Percentiles rank a stretch among this genome's conserved stretches.
Conservation (phyloP, 352 stramenopile species). For the Globisporangium ultimum region DNA sequence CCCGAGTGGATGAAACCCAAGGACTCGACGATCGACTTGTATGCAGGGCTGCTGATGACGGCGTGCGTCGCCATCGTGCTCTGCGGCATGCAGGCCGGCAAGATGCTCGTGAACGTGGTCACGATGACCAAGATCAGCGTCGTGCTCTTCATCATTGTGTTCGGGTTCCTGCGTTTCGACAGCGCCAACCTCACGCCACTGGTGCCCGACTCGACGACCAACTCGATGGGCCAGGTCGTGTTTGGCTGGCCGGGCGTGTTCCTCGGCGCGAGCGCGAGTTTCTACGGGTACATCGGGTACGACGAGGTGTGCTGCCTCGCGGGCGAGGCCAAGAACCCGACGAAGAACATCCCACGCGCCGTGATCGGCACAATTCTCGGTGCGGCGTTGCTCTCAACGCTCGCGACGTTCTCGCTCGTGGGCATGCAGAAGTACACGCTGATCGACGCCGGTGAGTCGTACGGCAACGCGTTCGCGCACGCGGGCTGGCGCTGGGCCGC, state of each 20-base stretch:
- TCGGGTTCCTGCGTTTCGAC: slow-evolving; percentile 83
- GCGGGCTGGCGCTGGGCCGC: slow-evolving; percentile 63
- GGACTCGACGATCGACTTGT: slow-evolving; percentile 61
- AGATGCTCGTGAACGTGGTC: slow-evolving; percentile 87
- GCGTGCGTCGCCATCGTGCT: slow-evolving; percentile 66
- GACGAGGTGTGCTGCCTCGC: slow-evolving; percentile 95
- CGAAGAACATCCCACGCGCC: slow-evolving; percentile 81
- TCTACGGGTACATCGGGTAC: slow-evolving; percentile 97
- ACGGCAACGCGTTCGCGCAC: slow-evolving; percentile 71
- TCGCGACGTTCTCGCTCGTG: slow-evolving; percentile 90
- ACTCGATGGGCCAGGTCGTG: slow-evolving; percentile 27
- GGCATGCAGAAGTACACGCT: slow-evolving; percentile 89
- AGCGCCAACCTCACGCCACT: slow-evolving; percentile 83
- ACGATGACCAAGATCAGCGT: slow-evolving; percentile 90
- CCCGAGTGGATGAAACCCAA: slow-evolving; percentile 67
- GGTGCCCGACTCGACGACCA: slow-evolving; percentile 40
- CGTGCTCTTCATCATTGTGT: slow-evolving; percentile 91
- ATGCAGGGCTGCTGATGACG: slow-evolving; percentile 77
- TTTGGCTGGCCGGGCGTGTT: slow-evolving; percentile 84
- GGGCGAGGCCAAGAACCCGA: slow-evolving; percentile 83
- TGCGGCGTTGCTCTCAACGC: slow-evolving; percentile 72
- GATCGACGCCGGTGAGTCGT: slow-evolving; percentile 73
- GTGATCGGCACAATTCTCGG: slow-evolving; percentile 89
- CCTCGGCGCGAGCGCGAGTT: slow-evolving; percentile 88
- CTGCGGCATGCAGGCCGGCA: slow-evolving; percentile 84